Base-by-base conservation (phyloP, 768 basidiomycete species). In the Podaxis mareebaensis region DNA sequence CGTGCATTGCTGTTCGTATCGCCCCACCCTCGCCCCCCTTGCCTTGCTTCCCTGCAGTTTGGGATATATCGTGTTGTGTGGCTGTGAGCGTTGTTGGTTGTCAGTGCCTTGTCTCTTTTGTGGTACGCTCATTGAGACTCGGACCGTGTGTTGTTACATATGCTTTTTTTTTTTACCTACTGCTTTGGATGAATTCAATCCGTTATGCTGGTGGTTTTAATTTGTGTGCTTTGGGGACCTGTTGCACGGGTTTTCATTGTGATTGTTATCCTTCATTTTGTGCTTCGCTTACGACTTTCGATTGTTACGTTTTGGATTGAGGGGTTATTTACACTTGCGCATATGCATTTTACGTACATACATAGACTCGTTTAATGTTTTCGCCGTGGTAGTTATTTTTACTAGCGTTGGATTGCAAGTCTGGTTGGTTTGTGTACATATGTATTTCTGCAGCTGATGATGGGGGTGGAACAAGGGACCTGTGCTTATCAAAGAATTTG, bases 1-100 rank as follows among this genome's bases (percentile, higher is more conserved):
- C 20, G 36, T 5, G 10, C 54, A 39, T 26, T 12, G 39, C 38
- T 39, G 20, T 56, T 39, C 39, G n/a, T 40, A 24, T 56, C 38
- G 54, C 54, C 39, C 54, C 54, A 56, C 54, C 38, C 54, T 56
- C 54, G 54, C 36, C 54, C 54, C 53, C 53, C 30, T 39, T 56
- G 38, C 24, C 20, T 17, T 22, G 10, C n/a, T 56, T 40, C 13
- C 30, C 53, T 5, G 17, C 38, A 38, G 20, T 7, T 56, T 39
- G 36, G 49, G 24, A 2, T 24, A 51, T 17, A 24, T 10, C 26
- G 0, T 24, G 4, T 28, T 51, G 26, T 24, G 49, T 51, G 42
- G 15, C 2, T 51, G 20, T 51, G n/a, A n/a, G 17, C n/a, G 42
- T 15, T 17, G n/a, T 46, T 46, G 44, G n/a, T 6, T 46, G 44